Evolutionary conservation across 148 eudicot genomes (phyloP), one percentile per base, ranked within the genome.

Genomic region (Amaranthus hypochondriacus): DNA sequence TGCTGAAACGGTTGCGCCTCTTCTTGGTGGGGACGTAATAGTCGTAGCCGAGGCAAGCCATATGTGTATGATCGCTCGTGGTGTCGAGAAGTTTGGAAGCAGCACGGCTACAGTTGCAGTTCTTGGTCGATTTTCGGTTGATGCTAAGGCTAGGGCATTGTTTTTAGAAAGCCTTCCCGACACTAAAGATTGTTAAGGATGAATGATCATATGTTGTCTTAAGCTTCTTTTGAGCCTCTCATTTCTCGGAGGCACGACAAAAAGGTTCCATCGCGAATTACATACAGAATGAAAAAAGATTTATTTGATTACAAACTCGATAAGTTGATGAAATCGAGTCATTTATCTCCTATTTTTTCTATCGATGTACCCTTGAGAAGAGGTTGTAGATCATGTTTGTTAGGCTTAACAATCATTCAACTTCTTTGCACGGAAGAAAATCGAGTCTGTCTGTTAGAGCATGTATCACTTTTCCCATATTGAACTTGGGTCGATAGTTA

Each of bases 61-160:
- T 76, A 92, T 92, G 21, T 95, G 99, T 76, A 95, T 95, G 99
- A 89, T 95, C 44, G 82, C 97, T 51, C 77, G 99, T 77, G 97
- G 99, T 71, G 89, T 95, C 7, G 92, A 92, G 84, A 95, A 95
- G 72, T 86, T 86, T 73, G 96, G 99, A 4, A 95, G 99, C 75
- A 90, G 79, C 61, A 95, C 97, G 49, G 91, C 91, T 12, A 95
- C 97, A 3, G 57, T 90, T 73, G 99, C 96, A 73, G 93, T 87
- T 7, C 81, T 95, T 79, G 99, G 97, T 75, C 89, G 88, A 48
- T 95, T 95, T 85, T 81, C 94, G 21, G 83, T 84, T 4, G 96
- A 95, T 63, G 75, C 92, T n/a, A 68, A 60, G 43, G 87, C 83
- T 7, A 83, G 97, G 84, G 83, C 87, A 51, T 82, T 67, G 10